Conservation (phyloP, 306 rosid genomes). For the Hippophae gyantsensis region DNA sequence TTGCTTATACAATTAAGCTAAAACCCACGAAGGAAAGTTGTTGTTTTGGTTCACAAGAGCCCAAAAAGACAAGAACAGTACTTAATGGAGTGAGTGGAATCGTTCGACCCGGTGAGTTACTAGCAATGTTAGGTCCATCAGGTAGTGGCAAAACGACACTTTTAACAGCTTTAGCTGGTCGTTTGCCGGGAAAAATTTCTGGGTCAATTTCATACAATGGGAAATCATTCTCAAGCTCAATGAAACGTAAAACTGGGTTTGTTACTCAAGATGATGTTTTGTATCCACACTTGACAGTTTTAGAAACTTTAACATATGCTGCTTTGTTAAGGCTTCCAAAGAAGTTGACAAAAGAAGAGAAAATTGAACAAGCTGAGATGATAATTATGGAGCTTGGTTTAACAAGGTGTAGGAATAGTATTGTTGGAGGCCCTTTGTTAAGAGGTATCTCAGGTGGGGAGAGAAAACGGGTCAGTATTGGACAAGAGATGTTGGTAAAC, state of each 20-base stretch:
- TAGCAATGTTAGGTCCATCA: constrained; percentile 88
- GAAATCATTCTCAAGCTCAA: constrained; percentile 29
- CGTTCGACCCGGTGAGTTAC: constrained; percentile 61
- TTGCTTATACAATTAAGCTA: constrained; percentile 39
- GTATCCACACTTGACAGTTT: constrained; percentile 73
- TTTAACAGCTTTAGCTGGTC: constrained; percentile 55
- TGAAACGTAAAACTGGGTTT: constrained; percentile 61
- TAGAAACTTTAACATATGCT: constrained; percentile 56
- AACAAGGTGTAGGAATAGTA: constrained; percentile 40
- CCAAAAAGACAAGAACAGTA: constrained; percentile 32
- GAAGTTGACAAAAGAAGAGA: constrained; percentile 41
- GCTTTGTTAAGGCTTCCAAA: constrained; percentile 61
- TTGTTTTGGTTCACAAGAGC: constrained; percentile 23
- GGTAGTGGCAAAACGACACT: constrained; percentile 91
- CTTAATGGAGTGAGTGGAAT: constrained; percentile 55
- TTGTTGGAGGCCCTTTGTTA: constrained; percentile 40
- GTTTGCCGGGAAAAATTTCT: constrained; percentile 48
- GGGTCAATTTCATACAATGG: constrained; percentile 71
- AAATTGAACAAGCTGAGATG: constrained; percentile 43
- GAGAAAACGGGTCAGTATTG: constrained; percentile 74
- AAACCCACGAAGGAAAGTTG: constrained; percentile 21
- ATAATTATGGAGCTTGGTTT: constrained; percentile 57
- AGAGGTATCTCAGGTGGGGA: constrained; percentile 85
- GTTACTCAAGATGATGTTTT: constrained; percentile 72
- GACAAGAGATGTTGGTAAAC: constrained; percentile 77